Conservation (phyloP, 2,329 filamentous ascomycete genomes). For the Botrytis hyacinthi region DNA sequence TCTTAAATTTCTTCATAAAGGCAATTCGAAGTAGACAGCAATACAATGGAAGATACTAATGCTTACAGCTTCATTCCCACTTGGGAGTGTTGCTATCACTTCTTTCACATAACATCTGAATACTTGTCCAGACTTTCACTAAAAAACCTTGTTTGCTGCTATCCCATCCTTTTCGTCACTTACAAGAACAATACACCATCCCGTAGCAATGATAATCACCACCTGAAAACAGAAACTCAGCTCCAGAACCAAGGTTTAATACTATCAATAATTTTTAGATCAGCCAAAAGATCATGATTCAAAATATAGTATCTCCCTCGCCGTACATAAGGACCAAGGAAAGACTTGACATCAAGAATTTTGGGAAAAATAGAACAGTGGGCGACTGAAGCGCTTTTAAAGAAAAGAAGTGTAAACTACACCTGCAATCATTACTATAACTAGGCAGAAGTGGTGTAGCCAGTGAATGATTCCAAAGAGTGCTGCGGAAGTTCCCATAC, state of each 20-base stretch:
- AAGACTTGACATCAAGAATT: neutral
- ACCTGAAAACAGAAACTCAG: neutral
- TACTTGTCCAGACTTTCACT: rapidly evolving
- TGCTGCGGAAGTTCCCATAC: neutral
- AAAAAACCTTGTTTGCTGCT: too few species aligned
- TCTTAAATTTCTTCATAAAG: too few species aligned
- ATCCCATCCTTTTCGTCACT: too few species aligned
- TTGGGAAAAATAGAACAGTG: neutral
- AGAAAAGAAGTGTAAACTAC: neutral
- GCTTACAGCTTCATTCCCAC: neutral
- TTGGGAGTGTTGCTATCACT: neutral
- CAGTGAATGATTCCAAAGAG: too few species aligned
- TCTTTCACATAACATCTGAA: neutral
- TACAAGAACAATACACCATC: rapidly evolving
- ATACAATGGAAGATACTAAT: too few species aligned
- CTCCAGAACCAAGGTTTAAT: rapidly evolving
- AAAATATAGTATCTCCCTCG: too few species aligned
- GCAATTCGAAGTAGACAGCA: too few species aligned
- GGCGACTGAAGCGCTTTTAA: neutral
- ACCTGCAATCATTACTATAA: rapidly evolving
- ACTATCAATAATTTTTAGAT: too few species aligned
- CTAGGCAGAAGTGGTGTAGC: neutral
- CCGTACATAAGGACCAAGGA: too few species aligned
- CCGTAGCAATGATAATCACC: neutral
- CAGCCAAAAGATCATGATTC: too few species aligned